Evolutionary conservation across 805 yeast genomes (phyloP).

Genomic region (Wickerhamomyces sydowiorum): DNA sequence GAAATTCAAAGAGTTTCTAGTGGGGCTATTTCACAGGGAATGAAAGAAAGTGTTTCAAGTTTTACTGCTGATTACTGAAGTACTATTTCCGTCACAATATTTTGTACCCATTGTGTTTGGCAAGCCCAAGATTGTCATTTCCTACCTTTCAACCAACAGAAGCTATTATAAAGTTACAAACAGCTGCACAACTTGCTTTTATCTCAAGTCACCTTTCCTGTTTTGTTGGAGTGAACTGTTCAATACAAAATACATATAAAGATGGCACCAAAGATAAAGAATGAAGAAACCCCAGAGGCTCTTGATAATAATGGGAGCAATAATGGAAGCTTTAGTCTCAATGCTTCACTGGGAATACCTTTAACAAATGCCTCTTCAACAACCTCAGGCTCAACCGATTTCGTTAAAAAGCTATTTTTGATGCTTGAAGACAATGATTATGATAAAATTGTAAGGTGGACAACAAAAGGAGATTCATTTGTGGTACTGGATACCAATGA

Average conservation of each 20-base stretch:
- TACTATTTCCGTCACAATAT: too few species aligned
- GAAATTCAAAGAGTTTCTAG: too few species aligned
- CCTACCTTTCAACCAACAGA: too few species aligned
- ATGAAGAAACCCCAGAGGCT: background rate
- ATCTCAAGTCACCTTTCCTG: background rate
- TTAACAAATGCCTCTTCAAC: conserved; percentile 21
- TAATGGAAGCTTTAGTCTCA: conserved; percentile 4
- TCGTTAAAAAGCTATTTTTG: conserved; percentile 70
- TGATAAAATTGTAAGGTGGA: conserved; percentile 78
- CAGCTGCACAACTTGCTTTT: too few species aligned
- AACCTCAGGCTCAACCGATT: conserved; percentile 57
- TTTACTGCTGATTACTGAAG: too few species aligned
- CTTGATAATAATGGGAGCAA: conserved; percentile 2
- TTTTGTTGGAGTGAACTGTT: background rate
- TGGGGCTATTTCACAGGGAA: too few species aligned
- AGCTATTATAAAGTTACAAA: too few species aligned
- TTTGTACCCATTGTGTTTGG: too few species aligned
- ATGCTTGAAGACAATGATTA: conserved; percentile 84
- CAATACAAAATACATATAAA: background rate
- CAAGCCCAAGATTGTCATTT: too few species aligned
- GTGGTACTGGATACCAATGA: conserved; percentile 87
- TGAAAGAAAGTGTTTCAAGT: too few species aligned
- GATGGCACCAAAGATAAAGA: conserved; percentile 15
- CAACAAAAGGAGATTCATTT: conserved; percentile 77
- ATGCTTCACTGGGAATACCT: conserved; percentile 16